Evolutionary conservation across 2,329 filamentous ascomycete species (phyloP).

Genomic region (Talaromyces sp.): DNA sequence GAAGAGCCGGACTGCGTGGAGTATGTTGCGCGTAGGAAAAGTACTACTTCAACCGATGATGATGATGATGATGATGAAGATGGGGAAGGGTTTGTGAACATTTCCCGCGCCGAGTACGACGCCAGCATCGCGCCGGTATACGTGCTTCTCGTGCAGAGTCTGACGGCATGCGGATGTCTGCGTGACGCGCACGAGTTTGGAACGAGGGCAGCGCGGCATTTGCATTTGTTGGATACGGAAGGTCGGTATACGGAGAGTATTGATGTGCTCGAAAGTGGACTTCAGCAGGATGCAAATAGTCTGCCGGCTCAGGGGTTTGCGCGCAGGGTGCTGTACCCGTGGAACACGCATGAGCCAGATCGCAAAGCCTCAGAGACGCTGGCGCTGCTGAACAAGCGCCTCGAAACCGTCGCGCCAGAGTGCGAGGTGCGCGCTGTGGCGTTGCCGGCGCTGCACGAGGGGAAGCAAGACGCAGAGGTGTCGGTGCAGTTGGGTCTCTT

Average conservation of each 20-base stretch:
- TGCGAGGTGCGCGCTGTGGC: constrained; percentile 72
- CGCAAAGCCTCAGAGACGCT: constrained; percentile 53
- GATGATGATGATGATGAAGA: constrained; percentile 33
- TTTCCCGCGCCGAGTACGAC: constrained; percentile 31
- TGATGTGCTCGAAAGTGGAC: not conserved
- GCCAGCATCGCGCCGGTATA: constrained; percentile 32
- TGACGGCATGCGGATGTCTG: constrained; percentile 35
- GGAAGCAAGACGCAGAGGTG: constrained; percentile 24
- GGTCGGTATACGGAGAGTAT: not conserved
- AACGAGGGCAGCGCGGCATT: constrained; percentile 22
- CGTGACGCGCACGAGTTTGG: constrained; percentile 38
- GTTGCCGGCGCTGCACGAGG: constrained; percentile 63
- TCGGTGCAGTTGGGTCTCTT: constrained; percentile 81
- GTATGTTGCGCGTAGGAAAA: constrained; percentile 61
- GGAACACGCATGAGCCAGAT: constrained; percentile 58
- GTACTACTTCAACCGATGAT: constrained; percentile 5
- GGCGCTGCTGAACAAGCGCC: constrained; percentile 63
- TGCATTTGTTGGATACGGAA: not conserved
- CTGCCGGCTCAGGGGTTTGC: constrained; percentile 36
- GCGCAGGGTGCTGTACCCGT: constrained; percentile 56
- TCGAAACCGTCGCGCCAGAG: constrained; percentile 68
- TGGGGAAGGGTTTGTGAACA: constrained; percentile 33
- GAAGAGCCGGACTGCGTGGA: constrained; percentile 67
- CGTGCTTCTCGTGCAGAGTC: constrained; percentile 29
- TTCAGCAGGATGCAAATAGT: constrained; percentile 22